Base-by-base conservation (phyloP, 2,329 filamentous ascomycete species). In the Pseudogymnoascus sp. region DNA sequence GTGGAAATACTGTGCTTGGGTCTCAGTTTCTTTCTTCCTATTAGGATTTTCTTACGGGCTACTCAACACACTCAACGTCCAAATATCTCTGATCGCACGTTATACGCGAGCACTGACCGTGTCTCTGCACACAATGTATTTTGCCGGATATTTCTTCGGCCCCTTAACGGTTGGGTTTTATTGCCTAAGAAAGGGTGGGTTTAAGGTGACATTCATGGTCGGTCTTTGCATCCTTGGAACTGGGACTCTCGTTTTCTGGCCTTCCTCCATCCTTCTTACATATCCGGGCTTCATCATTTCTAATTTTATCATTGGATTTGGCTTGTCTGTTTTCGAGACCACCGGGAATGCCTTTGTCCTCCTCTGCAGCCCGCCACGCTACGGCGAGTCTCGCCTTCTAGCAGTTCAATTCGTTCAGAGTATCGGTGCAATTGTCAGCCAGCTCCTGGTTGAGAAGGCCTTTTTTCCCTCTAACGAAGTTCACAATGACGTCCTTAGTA, bases 11-110 rank as follows among this genome's bases (percentile, higher is more conserved):
- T 86, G 88, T 69, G 80, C 83, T 16, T 80, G 91, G 67, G 90
- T 95, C 23, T 88, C 88, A 1, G 81, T 92, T 4, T 78, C 96
- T 0, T 95, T 96, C 75, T 85, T 96, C 65, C 77, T 96, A 5
- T 93, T 91, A 91, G 92, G 92, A 0, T 88, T 96, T 63, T 91
- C 91, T 0, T 96, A 96, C 68, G 92, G 92, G 0, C 81, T 96
- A 2, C 79, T 96, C 5, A 90, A 93, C 70, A 89, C 88, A 0
- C 81, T 96, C 37, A 96, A 96, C 71, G 83, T 82, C 21, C 87
- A 85, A 23, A 86, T 91, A 61, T 86, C 88, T 49, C 71, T 76
- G 14, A 83, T 90, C 4, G 82, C 87, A 12, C 68, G 80, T 28
- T 69, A 69, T 80, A 82, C 80, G 0, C 74, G 79, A 1, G 81